phyloP scores from a whole-genome alignment of 495 filamentous ascomycete species.

The Cenococcum geophilum region DNA sequence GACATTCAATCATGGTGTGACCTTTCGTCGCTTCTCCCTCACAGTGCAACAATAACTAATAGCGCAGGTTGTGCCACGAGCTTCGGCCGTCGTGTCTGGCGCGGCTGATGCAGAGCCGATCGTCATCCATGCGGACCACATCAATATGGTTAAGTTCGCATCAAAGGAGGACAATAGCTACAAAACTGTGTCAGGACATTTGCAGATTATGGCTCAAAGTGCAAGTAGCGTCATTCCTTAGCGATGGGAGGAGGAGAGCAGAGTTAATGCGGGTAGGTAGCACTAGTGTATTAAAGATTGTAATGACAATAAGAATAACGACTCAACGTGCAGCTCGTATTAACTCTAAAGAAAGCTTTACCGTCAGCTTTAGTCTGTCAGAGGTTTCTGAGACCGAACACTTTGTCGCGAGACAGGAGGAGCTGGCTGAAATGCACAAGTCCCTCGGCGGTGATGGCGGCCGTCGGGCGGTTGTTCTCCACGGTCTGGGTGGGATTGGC shows the following conservation, averaged over 20 bases:
- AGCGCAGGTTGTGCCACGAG: conserved; percentile 36
- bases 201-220: conserved; percentile 27
- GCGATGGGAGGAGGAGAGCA: conserved; percentile 20
- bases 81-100: conserved; percentile 36
- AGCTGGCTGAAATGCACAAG: conserved; percentile 33
- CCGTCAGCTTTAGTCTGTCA: conserved; percentile 12
- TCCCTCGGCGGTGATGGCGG: conserved; percentile 24
- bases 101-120: conserved; percentile 36
- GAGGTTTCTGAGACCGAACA: conserved; percentile 15
- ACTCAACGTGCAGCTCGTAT: conserved; percentile 17
- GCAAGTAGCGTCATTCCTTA: conserved; percentile 10
- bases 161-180: conserved; percentile 30
- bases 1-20: conserved; percentile 28
- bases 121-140: conserved; percentile 38
- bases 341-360: conserved; percentile 18
- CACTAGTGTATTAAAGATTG: conserved; percentile 1
- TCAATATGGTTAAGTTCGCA: conserved; percentile 39
- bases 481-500: conserved; percentile 27
- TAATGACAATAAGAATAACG: conserved; percentile 5
- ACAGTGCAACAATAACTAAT: conserved; percentile 10
- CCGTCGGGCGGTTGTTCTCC: conserved; percentile 31
- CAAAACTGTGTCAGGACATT: conserved; percentile 29
- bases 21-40: conserved; percentile 10
- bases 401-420: conserved; percentile 24
- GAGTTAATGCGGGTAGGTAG: conserved; percentile 25